Evolutionary conservation across 2,329 filamentous ascomycete genomes (phyloP), one percentile per base, ranked within the genome.

Genomic region (Monosporascus ibericus): DNA sequence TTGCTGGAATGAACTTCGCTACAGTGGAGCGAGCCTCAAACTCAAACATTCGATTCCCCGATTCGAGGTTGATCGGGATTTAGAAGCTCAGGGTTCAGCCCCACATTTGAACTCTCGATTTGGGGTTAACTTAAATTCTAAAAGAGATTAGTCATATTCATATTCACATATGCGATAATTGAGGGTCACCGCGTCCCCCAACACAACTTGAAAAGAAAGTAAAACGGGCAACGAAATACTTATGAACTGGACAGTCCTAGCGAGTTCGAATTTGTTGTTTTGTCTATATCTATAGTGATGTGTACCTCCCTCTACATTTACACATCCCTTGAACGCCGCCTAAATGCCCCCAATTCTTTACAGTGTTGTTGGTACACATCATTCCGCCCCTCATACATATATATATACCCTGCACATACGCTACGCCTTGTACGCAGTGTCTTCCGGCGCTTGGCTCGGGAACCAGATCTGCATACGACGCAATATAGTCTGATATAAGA

Each of bases 401-500:
- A 44, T 30, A 30, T 9, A 44, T 30, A 30, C 20, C 20, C 22
- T 18, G 17, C 14, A 42, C 39, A 42, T 17, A 25, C 15, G 40
- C 37, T 38, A 49, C n/a, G 34, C 49, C 18, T 17, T 48, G 49
- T 63, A 66, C 52, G 54, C 42, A 38, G 63, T 52, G 48, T 66
- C 60, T 44, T 65, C 65, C 48, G 62, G 58, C 50, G 58, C 58
- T 55, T 71, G 69, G 37, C 60, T 18, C 11, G 73, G 73, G 53
- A 73, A 58, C 66, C 73, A 72, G 40, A 70, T 60, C 52, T 92
- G 87, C 59, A 97, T 79, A 70, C 86, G 83, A 63, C 87, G 85
- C 66, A 97, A 73, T 52, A 97, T 76, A 55, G 86, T 87, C 73
- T 97, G 92, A 70, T 97, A 97, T 68, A 96, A 76, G 62, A 97